phyloP scores from a whole-genome alignment of 1,284 basidiomycete genomes.

The Ganoderma multipileum region DNA sequence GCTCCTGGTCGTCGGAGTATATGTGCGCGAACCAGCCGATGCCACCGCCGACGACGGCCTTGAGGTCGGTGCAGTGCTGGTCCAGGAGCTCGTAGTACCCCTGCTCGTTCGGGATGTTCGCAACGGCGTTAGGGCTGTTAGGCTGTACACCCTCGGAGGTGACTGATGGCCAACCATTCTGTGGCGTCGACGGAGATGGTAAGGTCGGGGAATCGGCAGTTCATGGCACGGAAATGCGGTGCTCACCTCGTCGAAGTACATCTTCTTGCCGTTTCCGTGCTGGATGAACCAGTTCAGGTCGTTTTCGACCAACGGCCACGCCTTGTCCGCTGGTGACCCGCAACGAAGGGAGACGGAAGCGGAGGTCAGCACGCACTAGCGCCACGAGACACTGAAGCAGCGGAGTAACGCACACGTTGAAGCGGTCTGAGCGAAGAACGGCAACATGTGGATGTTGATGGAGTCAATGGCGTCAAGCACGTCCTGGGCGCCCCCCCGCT shows the following conservation, averaged over 20 bases:
- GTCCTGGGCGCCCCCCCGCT: slow-evolving; percentile 56
- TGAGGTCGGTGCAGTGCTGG: slow-evolving; percentile 64
- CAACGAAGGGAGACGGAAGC: not conserved
- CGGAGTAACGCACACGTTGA: slow-evolving; percentile 55
- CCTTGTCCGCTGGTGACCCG: slow-evolving; percentile 49
- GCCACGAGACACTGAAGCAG: not conserved
- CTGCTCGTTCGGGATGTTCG: slow-evolving; percentile 66
- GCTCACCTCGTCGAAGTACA: slow-evolving; percentile 69
- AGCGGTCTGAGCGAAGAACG: slow-evolving; percentile 70
- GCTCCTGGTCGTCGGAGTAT: slow-evolving; percentile 69
- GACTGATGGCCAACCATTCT: slow-evolving; percentile 80
- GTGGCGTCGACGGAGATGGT: slow-evolving; percentile 3
- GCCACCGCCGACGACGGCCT: slow-evolving; percentile 62
- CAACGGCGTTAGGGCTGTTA: slow-evolving; percentile 58
- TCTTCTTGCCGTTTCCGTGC: slow-evolving; percentile 71
- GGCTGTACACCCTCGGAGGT: slow-evolving; percentile 65
- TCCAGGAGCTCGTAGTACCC: slow-evolving; percentile 74
- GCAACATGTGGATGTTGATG: slow-evolving; percentile 76
- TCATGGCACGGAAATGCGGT: not conserved
- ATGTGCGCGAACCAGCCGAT: slow-evolving; percentile 85
- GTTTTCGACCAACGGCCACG: slow-evolving; percentile 66
- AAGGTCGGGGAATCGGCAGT: not conserved
- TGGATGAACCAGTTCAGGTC: slow-evolving; percentile 71
- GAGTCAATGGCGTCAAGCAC: slow-evolving; percentile 71
- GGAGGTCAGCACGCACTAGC: slow-evolving; percentile 4